phyloP scores from a whole-genome alignment of 108 stramenopile species.

The Fragilariopsis cylindrus region DNA sequence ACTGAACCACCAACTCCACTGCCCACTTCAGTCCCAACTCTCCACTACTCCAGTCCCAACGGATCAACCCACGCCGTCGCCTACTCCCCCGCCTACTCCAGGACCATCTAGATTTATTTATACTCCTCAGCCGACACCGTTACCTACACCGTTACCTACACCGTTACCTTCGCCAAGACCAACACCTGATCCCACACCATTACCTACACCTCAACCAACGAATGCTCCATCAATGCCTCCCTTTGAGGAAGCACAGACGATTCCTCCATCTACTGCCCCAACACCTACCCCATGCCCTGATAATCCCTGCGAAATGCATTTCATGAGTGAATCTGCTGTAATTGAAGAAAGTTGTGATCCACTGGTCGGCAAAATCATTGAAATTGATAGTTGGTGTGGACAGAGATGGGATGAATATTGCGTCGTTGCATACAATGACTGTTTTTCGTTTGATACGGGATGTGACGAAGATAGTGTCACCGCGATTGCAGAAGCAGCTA shows the following conservation, averaged over 20 bases:
- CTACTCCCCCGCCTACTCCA: neutral
- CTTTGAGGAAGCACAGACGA: neutral
- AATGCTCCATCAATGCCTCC: neutral
- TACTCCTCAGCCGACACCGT: neutral
- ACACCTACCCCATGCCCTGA: neutral
- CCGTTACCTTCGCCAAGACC: neutral
- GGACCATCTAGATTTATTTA: neutral
- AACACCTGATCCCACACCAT: neutral
- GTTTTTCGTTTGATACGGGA: neutral
- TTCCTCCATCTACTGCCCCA: neutral
- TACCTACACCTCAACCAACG: neutral
- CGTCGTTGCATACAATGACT: constrained; percentile 7
- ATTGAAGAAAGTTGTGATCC: neutral
- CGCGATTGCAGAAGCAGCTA: neutral
- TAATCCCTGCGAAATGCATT: constrained; percentile 7
- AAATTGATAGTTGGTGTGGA: constrained; percentile 16
- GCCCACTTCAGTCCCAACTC: neutral
- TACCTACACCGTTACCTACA: neutral
- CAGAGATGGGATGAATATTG: constrained; percentile 17
- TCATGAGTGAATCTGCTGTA: neutral
- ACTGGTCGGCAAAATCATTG: neutral
- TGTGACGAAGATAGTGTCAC: neutral
- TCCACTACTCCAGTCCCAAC: neutral
- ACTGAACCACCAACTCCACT: neutral
- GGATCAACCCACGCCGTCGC: neutral